Conservation (phyloP, 164 flowering plant species). For the Piper longum region DNA sequence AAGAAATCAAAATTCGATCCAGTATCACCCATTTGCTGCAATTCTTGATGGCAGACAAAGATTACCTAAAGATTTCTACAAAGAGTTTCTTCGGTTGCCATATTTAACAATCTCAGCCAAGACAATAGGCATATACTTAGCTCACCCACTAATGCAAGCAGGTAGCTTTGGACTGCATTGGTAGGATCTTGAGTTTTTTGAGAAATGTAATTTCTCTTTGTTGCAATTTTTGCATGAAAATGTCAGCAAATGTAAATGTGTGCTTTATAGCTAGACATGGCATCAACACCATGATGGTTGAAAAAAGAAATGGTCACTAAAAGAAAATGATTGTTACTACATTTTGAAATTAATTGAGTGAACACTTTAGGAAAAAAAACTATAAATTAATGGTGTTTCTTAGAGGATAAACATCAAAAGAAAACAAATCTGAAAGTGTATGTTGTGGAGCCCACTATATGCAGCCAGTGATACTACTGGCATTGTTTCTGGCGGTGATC, state of each 20-base stretch:
- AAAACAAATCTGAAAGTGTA: background rate
- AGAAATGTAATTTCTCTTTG: background rate
- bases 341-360: no score
- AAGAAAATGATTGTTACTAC: no score
- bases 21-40: constrained; percentile 86
- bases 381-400: background rate
- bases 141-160: constrained; percentile 85
- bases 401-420: background rate
- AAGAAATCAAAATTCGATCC: constrained; percentile 58
- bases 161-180: constrained; percentile 79
- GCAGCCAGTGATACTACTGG: background rate
- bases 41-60: constrained; percentile 88
- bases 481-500: background rate
- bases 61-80: constrained; percentile 71
- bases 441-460: no score
- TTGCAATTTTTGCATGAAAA: background rate
- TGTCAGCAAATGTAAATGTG: background rate
- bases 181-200: constrained; percentile 19
- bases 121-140: constrained; percentile 68
- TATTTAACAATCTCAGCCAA: constrained; percentile 53
- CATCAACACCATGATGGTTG: background rate
- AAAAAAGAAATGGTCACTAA: background rate
- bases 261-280: background rate
- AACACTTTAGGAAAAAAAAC: background rate
- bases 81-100: constrained; percentile 68